Conservation (phyloP, 495 filamentous ascomycete species). For the Paragyromitra xinjiangensis region DNA sequence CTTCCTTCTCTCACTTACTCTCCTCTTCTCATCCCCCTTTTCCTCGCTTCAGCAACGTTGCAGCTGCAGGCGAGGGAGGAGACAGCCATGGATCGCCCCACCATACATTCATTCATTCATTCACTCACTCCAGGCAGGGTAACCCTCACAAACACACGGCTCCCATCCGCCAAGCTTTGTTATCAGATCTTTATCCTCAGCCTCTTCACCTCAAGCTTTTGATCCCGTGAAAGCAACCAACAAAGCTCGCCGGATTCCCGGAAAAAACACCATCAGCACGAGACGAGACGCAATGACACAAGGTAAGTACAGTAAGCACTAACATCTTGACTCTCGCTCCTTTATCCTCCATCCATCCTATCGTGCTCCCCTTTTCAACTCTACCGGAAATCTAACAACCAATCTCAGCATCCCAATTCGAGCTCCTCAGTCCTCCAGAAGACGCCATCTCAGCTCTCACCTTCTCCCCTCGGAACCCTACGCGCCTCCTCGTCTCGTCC, state of each 20-base stretch:
- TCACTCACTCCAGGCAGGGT: constrained; percentile 26
- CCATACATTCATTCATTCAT: background rate
- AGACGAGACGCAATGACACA: constrained; percentile 42
- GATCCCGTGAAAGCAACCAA: constrained; percentile 8
- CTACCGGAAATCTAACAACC: background rate
- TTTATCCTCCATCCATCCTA: background rate
- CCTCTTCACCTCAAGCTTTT: constrained; percentile 25
- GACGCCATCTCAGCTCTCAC: constrained; percentile 87
- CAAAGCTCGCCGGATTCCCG: constrained; percentile 7
- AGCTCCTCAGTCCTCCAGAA: constrained; percentile 77
- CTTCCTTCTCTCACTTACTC: background rate
- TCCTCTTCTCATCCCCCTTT: constrained; percentile 21
- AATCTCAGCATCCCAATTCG: constrained; percentile 57
- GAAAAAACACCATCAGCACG: constrained; percentile 11
- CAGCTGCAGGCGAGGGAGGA: constrained; percentile 23
- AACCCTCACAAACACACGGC: constrained; percentile 5
- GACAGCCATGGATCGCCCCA: constrained; percentile 25
- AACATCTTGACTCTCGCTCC: background rate
- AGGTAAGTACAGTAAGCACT: constrained; percentile 31
- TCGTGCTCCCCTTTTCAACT: background rate
- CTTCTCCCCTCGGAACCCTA: constrained; percentile 76
- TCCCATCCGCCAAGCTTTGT: constrained; percentile 22
- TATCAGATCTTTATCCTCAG: constrained; percentile 41
- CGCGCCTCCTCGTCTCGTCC: constrained; percentile 83
- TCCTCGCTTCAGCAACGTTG: constrained; percentile 42